These are phyloP conservation scores for Amanita fuliginea DNA, from an alignment of 768 basidiomycete species.

Conservation along the genomic window DNA sequence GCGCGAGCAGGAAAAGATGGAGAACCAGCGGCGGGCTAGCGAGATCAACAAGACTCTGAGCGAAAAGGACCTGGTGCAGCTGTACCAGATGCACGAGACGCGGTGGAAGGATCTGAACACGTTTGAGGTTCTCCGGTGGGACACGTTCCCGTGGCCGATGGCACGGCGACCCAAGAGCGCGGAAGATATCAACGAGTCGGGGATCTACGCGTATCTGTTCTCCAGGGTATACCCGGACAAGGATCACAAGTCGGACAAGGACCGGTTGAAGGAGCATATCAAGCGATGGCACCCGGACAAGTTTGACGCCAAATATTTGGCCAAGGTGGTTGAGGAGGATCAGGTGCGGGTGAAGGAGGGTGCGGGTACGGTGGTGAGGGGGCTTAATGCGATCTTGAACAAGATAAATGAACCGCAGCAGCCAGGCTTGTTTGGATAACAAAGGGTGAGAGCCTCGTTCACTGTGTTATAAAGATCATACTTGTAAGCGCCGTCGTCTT, in stretches of 20 bases:
- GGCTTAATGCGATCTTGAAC: constrained; percentile 59
- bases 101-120: constrained; percentile 43
- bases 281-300: constrained; percentile 77
- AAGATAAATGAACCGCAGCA: constrained; percentile 24
- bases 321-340: constrained; percentile 53
- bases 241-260: constrained; percentile 48
- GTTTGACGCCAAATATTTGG: constrained; percentile 60
- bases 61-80: constrained; percentile 42
- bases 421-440: constrained; percentile 1
- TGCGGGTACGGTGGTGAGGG: constrained; percentile 62
- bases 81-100: constrained; percentile 52
- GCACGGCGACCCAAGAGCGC: constrained; percentile 41
- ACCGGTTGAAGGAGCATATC: constrained; percentile 67
- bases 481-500: too few species aligned
- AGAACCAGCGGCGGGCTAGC: constrained; percentile 43
- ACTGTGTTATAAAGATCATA: not conserved
- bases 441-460: not conserved
- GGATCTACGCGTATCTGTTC: constrained; percentile 51
- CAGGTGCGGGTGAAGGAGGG: constrained; percentile 58
- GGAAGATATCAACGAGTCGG: constrained; percentile 48
- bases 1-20: constrained; percentile 52
- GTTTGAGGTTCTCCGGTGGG: constrained; percentile 42
- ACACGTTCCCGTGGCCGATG: constrained; percentile 68
- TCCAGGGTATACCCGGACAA: constrained; percentile 42
- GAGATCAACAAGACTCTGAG: constrained; percentile 22